Evolutionary conservation across 2,329 filamentous ascomycete genomes (phyloP), one percentile per base, ranked within the genome.

Genomic region (Nigrograna mackinnonii): DNA sequence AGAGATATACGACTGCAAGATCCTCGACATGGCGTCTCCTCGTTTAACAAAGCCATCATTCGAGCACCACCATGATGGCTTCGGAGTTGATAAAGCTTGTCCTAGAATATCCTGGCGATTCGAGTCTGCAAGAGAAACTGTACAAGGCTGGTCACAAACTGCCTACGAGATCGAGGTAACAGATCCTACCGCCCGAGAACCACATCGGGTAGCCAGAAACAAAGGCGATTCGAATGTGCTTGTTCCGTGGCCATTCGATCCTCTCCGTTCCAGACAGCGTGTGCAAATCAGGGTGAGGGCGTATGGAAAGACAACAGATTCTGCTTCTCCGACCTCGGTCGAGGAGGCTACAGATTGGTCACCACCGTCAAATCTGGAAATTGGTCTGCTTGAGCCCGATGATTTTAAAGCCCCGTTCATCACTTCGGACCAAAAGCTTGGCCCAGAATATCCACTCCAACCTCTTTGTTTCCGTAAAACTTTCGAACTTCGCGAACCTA

Each of bases 161-260:
- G 9, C 11, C 11, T 33, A 33, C 16, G 31, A 33, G 9, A 17
- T 33, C 31, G 16, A 17, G 9, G 16, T 33, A 17, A 13, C 31
- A 3, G 16, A 9, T 13, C 11, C 11, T 17, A 17, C 11, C 16
- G n/a, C n/a, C n/a, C n/a, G n/a, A n/a, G 16, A 33, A 3, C 9
- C 16, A 13, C 18, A 13, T 17, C n/a, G 9, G 9, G 31, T 33
- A 41, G 69, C 71, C 0, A 50, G 66, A 4, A 49, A 59, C 0
- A 33, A 33, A 11, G 31, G n/a, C 16, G 11, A 9, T 17, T 33
- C 31, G 2, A n/a, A n/a, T n/a, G 50, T 74, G 4, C 64, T 73
- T 1, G 67, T 76, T 0, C 69, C 70, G 0, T 79, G 76, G 76
- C 75, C 75, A 1, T 66, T 65, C 3, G 40, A 51, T 17, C 49